Evolutionary conservation across 495 filamentous ascomycete species (phyloP), one percentile per base, ranked within the genome.

Genomic region (Xylaria acuta): DNA sequence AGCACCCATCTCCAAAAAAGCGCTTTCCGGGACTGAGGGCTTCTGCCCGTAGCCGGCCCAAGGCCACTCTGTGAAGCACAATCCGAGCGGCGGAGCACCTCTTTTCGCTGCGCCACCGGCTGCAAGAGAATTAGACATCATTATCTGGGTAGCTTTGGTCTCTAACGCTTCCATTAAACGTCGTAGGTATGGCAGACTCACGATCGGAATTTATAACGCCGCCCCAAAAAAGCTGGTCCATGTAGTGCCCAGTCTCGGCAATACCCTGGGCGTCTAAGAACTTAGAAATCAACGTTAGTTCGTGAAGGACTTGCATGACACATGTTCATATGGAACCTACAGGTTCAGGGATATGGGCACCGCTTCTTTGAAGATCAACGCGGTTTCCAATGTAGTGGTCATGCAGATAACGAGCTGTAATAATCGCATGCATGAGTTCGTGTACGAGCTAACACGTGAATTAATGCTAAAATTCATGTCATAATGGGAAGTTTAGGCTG

Each of bases 161-260:
- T 27, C 5, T 3, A 8, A 62, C 27, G 18, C 3, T 62, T 38
- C n/a, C 2, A 22, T 3, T 34, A 18, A 16, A 45, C 58, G 18
- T 36, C 18, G 18, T n/a, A 22, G 5, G 27, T 22, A 34, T 20
- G 27, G 27, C 1, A 32, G 18, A 62, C n/a, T 38, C 20, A 62
- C 58, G 34, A 14, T 30, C 18, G 7, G 18, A 11, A 40, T n/a
- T 18, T 20, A n/a, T 5, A 62, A 14, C 18, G 6, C 58, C 58
- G 11, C 58, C 58, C 14, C 34, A 62, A n/a, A 62, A 62, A 0
- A 34, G 18, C 34, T 62, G 58, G 18, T 62, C 58, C 58, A 62
- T 62, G 34, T 38, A 62, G n/a, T 62, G 58, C 7, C 58, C 58
- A n/a, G 58, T 22, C n/a, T 62, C 58, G 12, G 27, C 27, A 62